phyloP scores from a whole-genome alignment of 164 flowering plant genomes.

The Dillenia suffruticosa region DNA sequence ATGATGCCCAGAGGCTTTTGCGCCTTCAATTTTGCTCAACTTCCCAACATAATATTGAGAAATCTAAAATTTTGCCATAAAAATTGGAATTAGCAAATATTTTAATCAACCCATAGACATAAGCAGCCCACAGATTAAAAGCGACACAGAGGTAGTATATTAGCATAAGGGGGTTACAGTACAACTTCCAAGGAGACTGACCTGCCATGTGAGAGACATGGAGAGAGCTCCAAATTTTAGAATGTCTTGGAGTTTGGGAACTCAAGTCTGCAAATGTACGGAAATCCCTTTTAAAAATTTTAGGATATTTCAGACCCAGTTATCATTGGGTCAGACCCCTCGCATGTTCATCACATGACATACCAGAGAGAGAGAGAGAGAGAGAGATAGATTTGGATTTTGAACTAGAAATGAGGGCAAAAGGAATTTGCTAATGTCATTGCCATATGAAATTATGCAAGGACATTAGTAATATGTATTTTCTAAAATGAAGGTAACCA shows the following conservation, averaged over 20 bases:
- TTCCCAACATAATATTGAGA: too few species aligned
- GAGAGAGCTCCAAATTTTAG: neutral
- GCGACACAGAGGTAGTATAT: neutral
- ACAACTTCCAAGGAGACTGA: neutral
- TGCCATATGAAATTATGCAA: too few species aligned
- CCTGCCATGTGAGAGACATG: slow-evolving; percentile 9
- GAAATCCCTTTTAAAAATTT: neutral
- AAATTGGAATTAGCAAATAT: too few species aligned
- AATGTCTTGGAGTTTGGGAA: slow-evolving; percentile 4
- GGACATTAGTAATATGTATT: too few species aligned
- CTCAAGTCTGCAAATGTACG: neutral
- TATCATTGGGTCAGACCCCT: slow-evolving; percentile 8
- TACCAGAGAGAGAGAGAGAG: neutral
- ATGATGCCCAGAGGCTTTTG: too few species aligned
- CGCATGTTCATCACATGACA: slow-evolving; percentile 7
- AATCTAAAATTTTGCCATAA: too few species aligned
- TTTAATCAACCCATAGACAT: too few species aligned
- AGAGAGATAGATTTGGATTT: neutral
- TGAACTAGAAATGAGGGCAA: too few species aligned
- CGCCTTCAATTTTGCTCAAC: too few species aligned
- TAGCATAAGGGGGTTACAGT: neutral
- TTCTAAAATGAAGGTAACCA: too few species aligned
- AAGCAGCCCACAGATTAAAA: neutral
- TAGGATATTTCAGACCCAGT: neutral
- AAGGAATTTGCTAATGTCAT: too few species aligned